Base-by-base conservation (phyloP, 805 yeast genomes). In the Wickerhamiella shivajii region DNA sequence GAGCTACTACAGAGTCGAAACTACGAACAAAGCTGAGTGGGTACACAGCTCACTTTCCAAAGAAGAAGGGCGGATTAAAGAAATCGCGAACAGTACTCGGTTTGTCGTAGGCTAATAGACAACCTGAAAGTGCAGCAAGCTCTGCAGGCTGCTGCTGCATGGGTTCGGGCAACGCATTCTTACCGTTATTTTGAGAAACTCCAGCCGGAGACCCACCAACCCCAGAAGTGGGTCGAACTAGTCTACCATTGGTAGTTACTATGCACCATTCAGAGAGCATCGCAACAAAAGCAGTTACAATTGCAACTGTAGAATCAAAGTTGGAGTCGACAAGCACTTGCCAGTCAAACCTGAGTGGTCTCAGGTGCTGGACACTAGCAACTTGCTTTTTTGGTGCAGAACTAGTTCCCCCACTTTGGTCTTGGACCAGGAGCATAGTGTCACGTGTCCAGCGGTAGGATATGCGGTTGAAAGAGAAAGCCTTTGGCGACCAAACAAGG, bases 221-320 rank as follows among this genome's bases (percentile, higher is more conserved):
- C 28, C 11, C n/a, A 6, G 3, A 26, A 19, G n/a, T 24, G 28
- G 21, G 28, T 19, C n/a, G 33, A 33, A 8, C 29, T 24, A 17
- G 74, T 66, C 34, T 60, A 65, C 11, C 73, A 66, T 40, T 55
- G 56, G 47, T 61, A 69, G 34, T n/a, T n/a, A 73, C 73, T 31
- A 59, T 49, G 15, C 72, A 71, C 80, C 80, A 73, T 51, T 71
- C 73, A n/a, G 77, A 68, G 55, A 69, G 57, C 74, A 73, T 71
- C 13, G 76, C 61, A 34, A 69, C 52, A 43, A 72, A 73, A 1
- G 65, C 76, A 5, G 78, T 70, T n/a, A 72, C 67, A 33, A 74
- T 47, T 3, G 69, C 76, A 26, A 64, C 55, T 36, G 67, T 68
- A n/a, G 57, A 48, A 45, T 67, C 72, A 18, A 69, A 53, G 2